Evolutionary conservation across 2,329 filamentous ascomycete species (phyloP).

Genomic region (Fusarium anthophilum): DNA sequence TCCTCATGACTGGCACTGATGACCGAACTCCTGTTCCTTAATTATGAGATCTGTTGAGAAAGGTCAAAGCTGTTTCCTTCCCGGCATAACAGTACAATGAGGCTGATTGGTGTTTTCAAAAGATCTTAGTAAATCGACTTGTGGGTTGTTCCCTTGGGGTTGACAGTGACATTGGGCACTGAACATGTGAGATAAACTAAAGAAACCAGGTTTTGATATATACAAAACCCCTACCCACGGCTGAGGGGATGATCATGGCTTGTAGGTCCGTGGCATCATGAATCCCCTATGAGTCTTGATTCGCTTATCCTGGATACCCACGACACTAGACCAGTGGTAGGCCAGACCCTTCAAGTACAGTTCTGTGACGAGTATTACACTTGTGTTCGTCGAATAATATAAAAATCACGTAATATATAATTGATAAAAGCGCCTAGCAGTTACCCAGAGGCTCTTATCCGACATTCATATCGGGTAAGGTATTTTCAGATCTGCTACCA

Average conservation of each 20-base stretch:
- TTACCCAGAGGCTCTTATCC: background rate
- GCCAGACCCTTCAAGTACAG: background rate
- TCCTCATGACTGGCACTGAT: background rate
- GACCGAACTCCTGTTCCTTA: background rate
- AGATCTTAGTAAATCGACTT: background rate
- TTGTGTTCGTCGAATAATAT: background rate
- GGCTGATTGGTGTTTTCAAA: background rate
- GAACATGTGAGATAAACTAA: slow-evolving; percentile 1
- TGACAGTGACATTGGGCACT: background rate
- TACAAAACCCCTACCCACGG: slow-evolving; percentile 7
- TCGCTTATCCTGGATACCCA: background rate
- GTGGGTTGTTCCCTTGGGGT: background rate
- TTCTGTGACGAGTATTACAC: background rate
- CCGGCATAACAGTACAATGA: background rate
- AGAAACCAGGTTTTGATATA: background rate
- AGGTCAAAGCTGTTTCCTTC: background rate
- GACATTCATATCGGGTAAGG: background rate
- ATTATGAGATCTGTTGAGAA: background rate
- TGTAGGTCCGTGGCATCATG: background rate
- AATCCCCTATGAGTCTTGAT: background rate
- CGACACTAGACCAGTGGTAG: background rate
- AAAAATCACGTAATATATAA: background rate
- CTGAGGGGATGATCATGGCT: slow-evolving; percentile 22
- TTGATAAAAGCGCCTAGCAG: background rate
- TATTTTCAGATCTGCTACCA: background rate